Percentiles rank a stretch among this genome's conserved stretches.
These are phyloP conservation scores for Tetrapisispora taiwanensis DNA, from an alignment of 805 yeast species.

Conservation along the genomic window DNA sequence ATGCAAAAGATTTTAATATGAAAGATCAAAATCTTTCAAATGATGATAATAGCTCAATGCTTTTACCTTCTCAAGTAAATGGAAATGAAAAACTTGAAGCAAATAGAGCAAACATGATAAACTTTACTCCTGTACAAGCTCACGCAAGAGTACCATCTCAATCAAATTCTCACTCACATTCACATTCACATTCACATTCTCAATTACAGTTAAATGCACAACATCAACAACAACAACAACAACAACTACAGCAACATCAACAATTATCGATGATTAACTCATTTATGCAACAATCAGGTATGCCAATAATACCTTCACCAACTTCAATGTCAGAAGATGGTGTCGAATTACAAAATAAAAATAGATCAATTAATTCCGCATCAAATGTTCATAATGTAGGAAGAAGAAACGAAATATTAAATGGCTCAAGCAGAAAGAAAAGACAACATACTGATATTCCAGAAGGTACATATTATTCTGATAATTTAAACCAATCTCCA, in stretches of 20 bases:
- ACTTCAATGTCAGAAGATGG: constrained; percentile 53
- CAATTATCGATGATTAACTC: constrained; percentile 1
- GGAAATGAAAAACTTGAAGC: neutral
- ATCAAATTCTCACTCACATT: neutral
- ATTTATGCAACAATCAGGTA: constrained; percentile 1
- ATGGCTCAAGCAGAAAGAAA: neutral
- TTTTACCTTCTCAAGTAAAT: neutral
- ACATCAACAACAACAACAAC: no score
- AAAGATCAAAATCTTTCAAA: neutral
- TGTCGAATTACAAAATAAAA: constrained; percentile 35
- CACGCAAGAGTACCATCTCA: constrained; percentile 1
- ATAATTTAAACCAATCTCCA: constrained; percentile 2
- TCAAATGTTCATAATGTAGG: neutral
- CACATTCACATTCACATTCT: neutral
- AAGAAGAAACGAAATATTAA: constrained; percentile 1
- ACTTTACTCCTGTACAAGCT: neutral
- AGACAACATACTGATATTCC: constrained; percentile 2
- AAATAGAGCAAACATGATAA: neutral
- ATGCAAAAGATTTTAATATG: neutral
- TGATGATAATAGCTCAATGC: neutral
- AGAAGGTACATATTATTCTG: neutral
- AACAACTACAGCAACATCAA: no score
- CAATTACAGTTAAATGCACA: neutral
- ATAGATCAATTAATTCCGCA: neutral
- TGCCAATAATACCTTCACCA: constrained; percentile 41